Evolutionary conservation across 2,329 filamentous ascomycete genomes (phyloP).

Genomic region (Keithomyces neogunnii): DNA sequence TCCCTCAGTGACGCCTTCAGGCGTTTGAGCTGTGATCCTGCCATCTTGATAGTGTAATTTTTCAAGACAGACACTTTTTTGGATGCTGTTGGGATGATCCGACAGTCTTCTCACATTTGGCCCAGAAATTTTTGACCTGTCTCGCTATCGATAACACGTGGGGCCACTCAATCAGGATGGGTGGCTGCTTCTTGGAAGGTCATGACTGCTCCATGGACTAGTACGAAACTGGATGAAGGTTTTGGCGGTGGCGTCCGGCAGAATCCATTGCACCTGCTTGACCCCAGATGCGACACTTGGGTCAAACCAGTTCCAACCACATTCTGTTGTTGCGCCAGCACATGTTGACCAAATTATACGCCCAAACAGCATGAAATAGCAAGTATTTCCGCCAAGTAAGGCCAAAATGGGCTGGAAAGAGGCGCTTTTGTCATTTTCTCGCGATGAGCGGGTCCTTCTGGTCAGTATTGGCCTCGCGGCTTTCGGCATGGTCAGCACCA

Average conservation of each 20-base stretch:
- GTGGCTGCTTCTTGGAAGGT: not conserved
- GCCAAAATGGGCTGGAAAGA: slow-evolving; percentile 29
- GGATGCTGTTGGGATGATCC: slow-evolving; percentile 10
- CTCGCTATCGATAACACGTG: slow-evolving; percentile 11
- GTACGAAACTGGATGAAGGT: slow-evolving; percentile 4
- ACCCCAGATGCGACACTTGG: not conserved
- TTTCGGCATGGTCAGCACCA: slow-evolving; percentile 46
- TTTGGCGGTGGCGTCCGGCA: slow-evolving; percentile 15
- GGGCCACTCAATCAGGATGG: not conserved
- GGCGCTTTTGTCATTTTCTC: slow-evolving; percentile 22
- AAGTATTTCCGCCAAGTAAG: not conserved
- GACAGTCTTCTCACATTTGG: not conserved
- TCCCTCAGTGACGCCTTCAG: slow-evolving; percentile 86
- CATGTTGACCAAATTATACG: too few species aligned
- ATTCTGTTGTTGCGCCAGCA: too few species aligned
- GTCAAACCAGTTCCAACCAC: too few species aligned
- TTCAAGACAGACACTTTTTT: slow-evolving; percentile 1
- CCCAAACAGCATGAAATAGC: not conserved
- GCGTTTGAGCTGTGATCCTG: slow-evolving; percentile 92
- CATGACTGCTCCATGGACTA: not conserved
- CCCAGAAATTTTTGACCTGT: slow-evolving; percentile 8
- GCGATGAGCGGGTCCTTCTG: slow-evolving; percentile 46
- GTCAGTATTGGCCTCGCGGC: slow-evolving; percentile 48
- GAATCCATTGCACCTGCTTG: slow-evolving; percentile 3
- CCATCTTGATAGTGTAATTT: slow-evolving; percentile 50